Percentiles rank a stretch among this genome's conserved stretches.
phyloP scores from a whole-genome alignment of 1,284 basidiomycete genomes.

The Microbotryomycetes sp. region DNA sequence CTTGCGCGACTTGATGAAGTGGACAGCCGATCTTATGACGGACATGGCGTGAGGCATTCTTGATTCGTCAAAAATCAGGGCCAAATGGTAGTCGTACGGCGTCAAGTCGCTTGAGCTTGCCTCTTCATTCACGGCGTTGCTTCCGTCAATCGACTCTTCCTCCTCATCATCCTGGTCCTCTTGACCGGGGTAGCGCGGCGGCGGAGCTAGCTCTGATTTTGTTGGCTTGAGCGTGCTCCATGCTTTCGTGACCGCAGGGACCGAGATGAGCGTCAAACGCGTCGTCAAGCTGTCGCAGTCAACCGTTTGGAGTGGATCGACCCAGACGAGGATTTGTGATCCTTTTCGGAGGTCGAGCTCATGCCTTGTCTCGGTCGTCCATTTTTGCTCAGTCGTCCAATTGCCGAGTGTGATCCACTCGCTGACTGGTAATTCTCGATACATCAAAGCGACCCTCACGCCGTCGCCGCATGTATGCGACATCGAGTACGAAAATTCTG shows the following conservation, averaged over 20 bases:
- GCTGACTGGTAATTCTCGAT: background rate
- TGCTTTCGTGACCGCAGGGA: conserved; percentile 17
- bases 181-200: background rate
- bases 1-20: conserved; percentile 14
- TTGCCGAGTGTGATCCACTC: conserved; percentile 7
- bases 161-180: background rate
- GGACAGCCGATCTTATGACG: conserved; percentile 27
- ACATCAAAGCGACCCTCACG: conserved; percentile 10
- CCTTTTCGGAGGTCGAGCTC: conserved; percentile 13
- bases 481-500: conserved; percentile 17
- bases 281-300: conserved; percentile 27
- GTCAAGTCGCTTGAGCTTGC: background rate
- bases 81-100: conserved; percentile 22
- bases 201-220: background rate
- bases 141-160: background rate
- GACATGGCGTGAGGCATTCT: conserved; percentile 22
- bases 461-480: conserved; percentile 26
- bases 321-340: conserved; percentile 10
- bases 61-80: conserved; percentile 28
- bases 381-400: conserved; percentile 11
- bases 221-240: conserved; percentile 17
- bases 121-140: background rate
- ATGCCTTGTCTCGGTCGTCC: conserved; percentile 9
- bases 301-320: conserved; percentile 21
- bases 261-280: conserved; percentile 7